A percentile compares a stretch with the other conserved stretches of the same genome.
phyloP scores from a whole-genome alignment of 2,329 filamentous ascomycete genomes.

The Fusarium sp. region DNA sequence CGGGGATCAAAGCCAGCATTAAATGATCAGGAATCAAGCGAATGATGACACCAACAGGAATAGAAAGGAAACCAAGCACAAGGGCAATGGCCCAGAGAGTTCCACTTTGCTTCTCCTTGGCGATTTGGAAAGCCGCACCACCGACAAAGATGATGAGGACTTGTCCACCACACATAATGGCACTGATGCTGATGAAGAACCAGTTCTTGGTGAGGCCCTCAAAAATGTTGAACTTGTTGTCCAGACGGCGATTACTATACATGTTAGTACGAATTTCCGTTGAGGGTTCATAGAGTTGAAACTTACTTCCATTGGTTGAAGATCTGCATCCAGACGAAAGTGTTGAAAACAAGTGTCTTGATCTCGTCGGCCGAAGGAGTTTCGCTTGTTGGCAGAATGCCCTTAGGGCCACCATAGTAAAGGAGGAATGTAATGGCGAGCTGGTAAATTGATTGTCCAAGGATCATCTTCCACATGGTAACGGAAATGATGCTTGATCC shows the following conservation, averaged over 20 bases:
- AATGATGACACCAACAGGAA: constrained; percentile 84
- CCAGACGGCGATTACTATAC: constrained; percentile 83
- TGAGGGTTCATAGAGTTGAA: neutral
- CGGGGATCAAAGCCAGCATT: constrained; percentile 64
- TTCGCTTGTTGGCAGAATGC: constrained; percentile 59
- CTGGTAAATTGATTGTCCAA: constrained; percentile 92
- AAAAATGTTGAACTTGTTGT: constrained; percentile 96
- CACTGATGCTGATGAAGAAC: constrained; percentile 89
- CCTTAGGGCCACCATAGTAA: constrained; percentile 75
- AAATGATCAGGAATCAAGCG: constrained; percentile 83
- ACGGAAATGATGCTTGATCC: constrained; percentile 77
- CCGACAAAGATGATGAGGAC: constrained; percentile 91
- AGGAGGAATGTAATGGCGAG: constrained; percentile 82
- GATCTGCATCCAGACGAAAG: constrained; percentile 99
- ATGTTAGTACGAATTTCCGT: constrained; percentile 25
- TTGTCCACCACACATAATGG: constrained; percentile 89
- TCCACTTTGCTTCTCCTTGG: constrained; percentile 69
- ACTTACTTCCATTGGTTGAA: constrained; percentile 97
- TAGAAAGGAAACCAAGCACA: constrained; percentile 83
- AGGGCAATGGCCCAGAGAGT: constrained; percentile 90
- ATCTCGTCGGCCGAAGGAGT: constrained; percentile 61
- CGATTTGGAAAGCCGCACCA: constrained; percentile 82
- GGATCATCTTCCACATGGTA: constrained; percentile 99
- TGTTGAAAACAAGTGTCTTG: constrained; percentile 92
- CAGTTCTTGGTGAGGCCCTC: constrained; percentile 86